Evolutionary conservation across 306 rosid genomes (phyloP).

Genomic region (Prunus mume): DNA sequence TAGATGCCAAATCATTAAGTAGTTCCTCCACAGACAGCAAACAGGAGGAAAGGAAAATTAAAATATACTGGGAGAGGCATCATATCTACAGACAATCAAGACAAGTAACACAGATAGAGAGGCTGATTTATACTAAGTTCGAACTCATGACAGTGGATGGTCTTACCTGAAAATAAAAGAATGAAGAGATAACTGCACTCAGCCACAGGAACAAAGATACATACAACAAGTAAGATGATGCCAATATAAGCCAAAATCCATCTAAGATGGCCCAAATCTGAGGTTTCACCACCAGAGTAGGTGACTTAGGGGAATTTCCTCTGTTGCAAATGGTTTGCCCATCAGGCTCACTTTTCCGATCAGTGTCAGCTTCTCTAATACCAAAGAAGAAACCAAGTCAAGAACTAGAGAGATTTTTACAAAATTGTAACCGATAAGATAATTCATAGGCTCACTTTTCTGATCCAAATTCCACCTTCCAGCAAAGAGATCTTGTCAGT

Average conservation of each 20-base stretch:
- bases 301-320: conserved; percentile 49
- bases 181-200: conserved; percentile 87
- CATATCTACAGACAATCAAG: background rate
- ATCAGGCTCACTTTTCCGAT: conserved; percentile 38
- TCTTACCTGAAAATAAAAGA: conserved; percentile 90
- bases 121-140: conserved; percentile 9
- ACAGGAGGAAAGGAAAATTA: background rate
- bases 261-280: conserved; percentile 74
- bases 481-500: too few relatives aligned
- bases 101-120: background rate
- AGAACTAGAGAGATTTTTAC: conserved; percentile 3
- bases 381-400: conserved; percentile 20
- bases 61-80: background rate
- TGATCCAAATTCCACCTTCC: too few relatives aligned
- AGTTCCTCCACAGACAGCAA: background rate
- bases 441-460: background rate
- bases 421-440: background rate
- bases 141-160: conserved; percentile 1
- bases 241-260: conserved; percentile 75
- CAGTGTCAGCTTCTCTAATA: conserved; percentile 53
- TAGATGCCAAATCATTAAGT: background rate
- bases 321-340: conserved; percentile 31
- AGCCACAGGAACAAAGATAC: conserved; percentile 88
- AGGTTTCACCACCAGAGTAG: conserved; percentile 46
- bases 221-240: conserved; percentile 78